Percentiles rank a stretch among this genome's conserved stretches.
Conservation (phyloP, 2,329 filamentous ascomycete genomes). For the Colletotrichum echinochloae region DNA sequence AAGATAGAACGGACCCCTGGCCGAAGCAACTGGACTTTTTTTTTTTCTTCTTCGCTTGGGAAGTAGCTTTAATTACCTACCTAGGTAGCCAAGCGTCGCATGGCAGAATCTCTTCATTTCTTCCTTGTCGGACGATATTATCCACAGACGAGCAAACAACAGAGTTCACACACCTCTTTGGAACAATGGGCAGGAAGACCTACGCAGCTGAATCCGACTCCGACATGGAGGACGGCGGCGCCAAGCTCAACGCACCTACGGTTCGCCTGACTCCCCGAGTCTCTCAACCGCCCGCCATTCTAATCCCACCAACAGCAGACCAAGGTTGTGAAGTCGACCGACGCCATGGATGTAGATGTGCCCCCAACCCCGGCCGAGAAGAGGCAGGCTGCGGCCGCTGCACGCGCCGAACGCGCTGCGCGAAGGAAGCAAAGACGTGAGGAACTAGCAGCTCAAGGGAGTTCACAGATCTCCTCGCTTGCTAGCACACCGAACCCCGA, state of each 20-base stretch:
- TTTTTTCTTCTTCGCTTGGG: slow-evolving; percentile 19
- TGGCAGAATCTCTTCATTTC: slow-evolving; percentile 21
- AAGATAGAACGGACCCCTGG: slow-evolving; percentile 32
- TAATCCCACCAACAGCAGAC: slow-evolving; percentile 24
- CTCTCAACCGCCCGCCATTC: slow-evolving; percentile 2
- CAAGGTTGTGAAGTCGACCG: slow-evolving; percentile 1
- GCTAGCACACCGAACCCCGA: slow-evolving; percentile 37
- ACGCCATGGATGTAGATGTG: slow-evolving; percentile 35
- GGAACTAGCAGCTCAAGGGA: slow-evolving; percentile 15
- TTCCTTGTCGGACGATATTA: not conserved
- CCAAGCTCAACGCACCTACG: slow-evolving; percentile 27
- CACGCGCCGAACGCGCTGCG: slow-evolving; percentile 35
- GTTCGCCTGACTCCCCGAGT: slow-evolving; percentile 24
- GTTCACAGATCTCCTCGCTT: slow-evolving; percentile 13
- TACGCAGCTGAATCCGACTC: slow-evolving; percentile 24
- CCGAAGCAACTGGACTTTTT: slow-evolving; percentile 12
- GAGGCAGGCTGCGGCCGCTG: slow-evolving; percentile 28
- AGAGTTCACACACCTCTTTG: not conserved
- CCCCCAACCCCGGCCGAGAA: slow-evolving; percentile 27
- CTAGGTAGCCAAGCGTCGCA: not conserved
- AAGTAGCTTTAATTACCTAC: slow-evolving; percentile 5
- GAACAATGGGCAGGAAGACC: slow-evolving; percentile 25
- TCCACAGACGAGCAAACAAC: not conserved
- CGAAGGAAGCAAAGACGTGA: slow-evolving; percentile 36
- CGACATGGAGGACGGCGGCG: slow-evolving; percentile 35